Conservation (phyloP, 495 filamentous ascomycete genomes). For the Penicillium silybi region DNA sequence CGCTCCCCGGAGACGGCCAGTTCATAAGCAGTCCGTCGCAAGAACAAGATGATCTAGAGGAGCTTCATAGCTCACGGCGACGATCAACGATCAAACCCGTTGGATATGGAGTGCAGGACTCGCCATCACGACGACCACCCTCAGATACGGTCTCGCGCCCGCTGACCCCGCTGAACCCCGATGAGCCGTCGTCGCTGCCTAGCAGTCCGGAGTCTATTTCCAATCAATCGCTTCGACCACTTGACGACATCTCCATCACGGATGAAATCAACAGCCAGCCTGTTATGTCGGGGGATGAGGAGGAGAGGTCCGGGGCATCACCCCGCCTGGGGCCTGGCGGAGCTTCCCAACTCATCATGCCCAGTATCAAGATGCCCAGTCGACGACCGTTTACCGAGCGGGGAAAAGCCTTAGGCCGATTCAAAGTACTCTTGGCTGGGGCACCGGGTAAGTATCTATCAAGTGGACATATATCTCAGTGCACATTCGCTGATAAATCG, state of each 20-base stretch:
- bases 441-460: constrained; percentile 58
- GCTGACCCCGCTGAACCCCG: constrained; percentile 44
- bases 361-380: constrained; percentile 91
- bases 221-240: constrained; percentile 43
- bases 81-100: constrained; percentile 37
- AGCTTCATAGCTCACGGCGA: constrained; percentile 18
- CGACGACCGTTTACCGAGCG: constrained; percentile 86
- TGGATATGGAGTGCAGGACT: constrained; percentile 18
- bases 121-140: constrained; percentile 18
- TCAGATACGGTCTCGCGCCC: constrained; percentile 35
- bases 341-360: constrained; percentile 93
- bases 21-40: constrained; percentile 18
- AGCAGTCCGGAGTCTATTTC: constrained; percentile 52
- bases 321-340: constrained; percentile 36
- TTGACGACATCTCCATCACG: constrained; percentile 49
- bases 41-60: constrained; percentile 23
- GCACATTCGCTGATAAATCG: background rate
- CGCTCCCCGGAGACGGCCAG: constrained; percentile 6
- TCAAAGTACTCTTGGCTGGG: constrained; percentile 87
- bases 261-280: constrained; percentile 50
- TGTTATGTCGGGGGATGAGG: constrained; percentile 46
- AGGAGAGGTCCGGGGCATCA: constrained; percentile 26
- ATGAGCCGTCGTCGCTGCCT: constrained; percentile 44
- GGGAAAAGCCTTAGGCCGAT: constrained; percentile 76
- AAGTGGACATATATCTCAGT: background rate